Evolutionary conservation across 2,329 filamentous ascomycete genomes (phyloP), one percentile per base, ranked within the genome.

Genomic region (Colletotrichum sp.): DNA sequence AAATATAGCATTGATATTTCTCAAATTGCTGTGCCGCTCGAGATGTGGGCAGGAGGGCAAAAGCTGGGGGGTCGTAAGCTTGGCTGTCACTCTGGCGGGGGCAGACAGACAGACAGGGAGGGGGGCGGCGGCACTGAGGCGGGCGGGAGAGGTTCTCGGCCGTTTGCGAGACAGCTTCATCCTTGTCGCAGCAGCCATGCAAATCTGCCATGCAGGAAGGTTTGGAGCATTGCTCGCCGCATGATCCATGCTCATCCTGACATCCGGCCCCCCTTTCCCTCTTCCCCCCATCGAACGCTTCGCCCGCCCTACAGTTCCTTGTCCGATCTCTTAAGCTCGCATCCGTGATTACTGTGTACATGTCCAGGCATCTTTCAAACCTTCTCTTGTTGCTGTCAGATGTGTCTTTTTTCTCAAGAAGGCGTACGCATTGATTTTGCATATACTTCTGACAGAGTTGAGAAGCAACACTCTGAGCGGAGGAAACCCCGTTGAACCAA

Each of bases 121-220:
- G 26, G n/a, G 32, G 10, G 39, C 39, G 9, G 39, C 16, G 18
- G 36, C 1, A 39, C 39, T 44, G 39, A 44, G 39, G 18, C 9
- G 39, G 12, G 30, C 3, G 18, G 18, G 59, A 30, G 34, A 10
- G 26, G 44, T 22, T 22, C 44, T 48, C 24, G 36, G 63, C 69
- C 26, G 48, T 68, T 64, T 63, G 66, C 67, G 34, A 72, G 62
- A 62, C 36, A 63, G 72, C 68, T 75, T 24, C 28, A 67, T 62
- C 52, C 72, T 22, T 24, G 68, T 48, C 44, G 44, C 44, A 62
- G 26, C 55, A 59, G 55, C 22, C 22, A 24, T 57, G 15, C 28
- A 32, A 34, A 62, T 30, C 59, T 22, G 63, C 34, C 72, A 59
- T 24, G 39, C 67, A 48, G 36, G 10, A 66, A 44, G 55, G 62